phyloP scores from a whole-genome alignment of 352 stramenopile genomes.

The Phytophthora sp. region DNA sequence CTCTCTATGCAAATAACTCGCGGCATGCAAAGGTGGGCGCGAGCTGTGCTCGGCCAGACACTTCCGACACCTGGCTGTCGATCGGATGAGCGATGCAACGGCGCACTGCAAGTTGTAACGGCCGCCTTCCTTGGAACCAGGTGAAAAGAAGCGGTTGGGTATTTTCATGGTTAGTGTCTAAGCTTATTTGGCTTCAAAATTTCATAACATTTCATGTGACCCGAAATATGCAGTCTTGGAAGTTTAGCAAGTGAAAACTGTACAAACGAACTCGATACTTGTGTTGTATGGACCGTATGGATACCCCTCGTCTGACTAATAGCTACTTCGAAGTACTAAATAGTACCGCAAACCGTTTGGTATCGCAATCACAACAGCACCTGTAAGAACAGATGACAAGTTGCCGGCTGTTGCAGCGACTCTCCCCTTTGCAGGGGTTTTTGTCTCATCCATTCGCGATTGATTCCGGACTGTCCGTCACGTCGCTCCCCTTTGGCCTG shows the following conservation, averaged over 20 bases:
- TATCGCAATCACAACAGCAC: too few species aligned
- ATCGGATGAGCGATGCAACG: conserved; percentile 31
- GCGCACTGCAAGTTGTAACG: conserved; percentile 10
- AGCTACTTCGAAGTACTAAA: too few species aligned
- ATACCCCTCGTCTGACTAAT: conserved; percentile 34
- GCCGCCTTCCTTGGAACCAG: conserved; percentile 32
- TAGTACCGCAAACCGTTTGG: too few species aligned
- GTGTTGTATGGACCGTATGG: conserved; percentile 11
- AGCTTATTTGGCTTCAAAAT: too few species aligned
- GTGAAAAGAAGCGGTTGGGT: too few species aligned
- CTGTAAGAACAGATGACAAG: conserved; percentile 32
- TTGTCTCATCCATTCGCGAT: conserved; percentile 32
- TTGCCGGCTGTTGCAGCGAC: conserved; percentile 23
- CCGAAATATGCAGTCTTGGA: not conserved
- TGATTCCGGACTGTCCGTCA: conserved; percentile 29
- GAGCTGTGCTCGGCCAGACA: conserved; percentile 11
- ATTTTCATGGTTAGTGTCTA: too few species aligned
- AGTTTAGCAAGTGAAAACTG: not conserved
- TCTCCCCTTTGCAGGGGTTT: conserved; percentile 30
- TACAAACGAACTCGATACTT: conserved; percentile 7
- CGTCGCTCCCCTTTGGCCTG: conserved; percentile 7
- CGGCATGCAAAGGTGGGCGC: conserved; percentile 14
- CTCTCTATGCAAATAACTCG: conserved; percentile 15
- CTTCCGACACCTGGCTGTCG: conserved; percentile 16
- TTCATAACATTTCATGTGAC: not conserved